Evolutionary conservation across 345 rosid genomes (phyloP), one percentile per base, ranked within the genome.

Genomic region (Citrus cavaleriei): DNA sequence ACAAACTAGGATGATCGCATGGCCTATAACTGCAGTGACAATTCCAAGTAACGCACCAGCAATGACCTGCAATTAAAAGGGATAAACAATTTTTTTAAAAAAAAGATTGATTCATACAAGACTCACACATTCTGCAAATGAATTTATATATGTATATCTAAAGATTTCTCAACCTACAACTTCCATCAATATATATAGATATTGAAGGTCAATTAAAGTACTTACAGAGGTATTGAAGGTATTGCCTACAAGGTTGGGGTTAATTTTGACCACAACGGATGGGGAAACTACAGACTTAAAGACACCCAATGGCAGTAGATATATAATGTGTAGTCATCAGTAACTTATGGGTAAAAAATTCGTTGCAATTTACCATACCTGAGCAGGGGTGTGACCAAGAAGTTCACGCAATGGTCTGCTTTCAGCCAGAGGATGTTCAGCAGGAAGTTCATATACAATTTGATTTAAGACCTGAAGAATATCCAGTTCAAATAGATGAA

Each of bases 401-500:
- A 93, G 92, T 84, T 95, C 97, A 4, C 78, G 91, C 76, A 95
- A 82, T 0, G 98, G 98, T 82, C 75, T 90, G 87, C 91, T 92
- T 79, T 92, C 97, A 51, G 97, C 91, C n/a, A 95, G 80, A 46
- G 98, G 98, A 88, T 95, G 98, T 59, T 90, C 98, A 68, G 95
- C 87, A 70, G 98, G 98, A 84, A 95, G 92, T 85, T 88, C 95
- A 55, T 86, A 93, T n/a, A 93, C 93, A 79, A 95, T 95, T 91
- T 93, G 98, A 91, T 95, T 93, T 54, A 95, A 82, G 80, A 95
- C 90, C 98, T 95, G 83, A 18, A 69, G n/a, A 78, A 63, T 28
- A 71, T 65, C 74, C 51, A 37, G 32, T 81, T 79, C 34, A 70
- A 72, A 78, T 55, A 59, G 21, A 74, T 42, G 61, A 72, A 78